Percentiles rank a stretch among this genome's conserved stretches.
Evolutionary conservation across 164 flowering plant species (phyloP).

Genomic region (Magnolia changhungtana): DNA sequence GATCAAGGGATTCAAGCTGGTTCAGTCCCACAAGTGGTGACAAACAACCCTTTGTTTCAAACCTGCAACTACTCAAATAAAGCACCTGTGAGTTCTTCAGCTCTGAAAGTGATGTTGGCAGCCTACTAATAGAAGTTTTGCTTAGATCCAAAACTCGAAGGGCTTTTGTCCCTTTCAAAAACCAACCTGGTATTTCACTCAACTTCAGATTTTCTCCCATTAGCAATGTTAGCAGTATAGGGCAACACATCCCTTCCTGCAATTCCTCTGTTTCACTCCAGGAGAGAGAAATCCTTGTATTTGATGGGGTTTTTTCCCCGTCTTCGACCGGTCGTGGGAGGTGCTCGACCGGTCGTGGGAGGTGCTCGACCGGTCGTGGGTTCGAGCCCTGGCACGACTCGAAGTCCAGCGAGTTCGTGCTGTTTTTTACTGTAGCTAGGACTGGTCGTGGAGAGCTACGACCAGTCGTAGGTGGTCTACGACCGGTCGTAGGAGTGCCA

Average conservation of each 20-base stretch:
- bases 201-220: neutral
- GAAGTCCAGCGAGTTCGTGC: too few species aligned
- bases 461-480: too few species aligned
- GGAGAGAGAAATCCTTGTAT: slow-evolving; percentile 2
- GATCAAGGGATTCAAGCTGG: slow-evolving; percentile 3
- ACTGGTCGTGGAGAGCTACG: too few species aligned
- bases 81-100: slow-evolving; percentile 5
- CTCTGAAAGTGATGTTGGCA: neutral
- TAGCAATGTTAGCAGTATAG: neutral
- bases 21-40: neutral
- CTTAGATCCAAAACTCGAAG: slow-evolving; percentile 8
- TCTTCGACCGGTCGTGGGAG: too few species aligned
- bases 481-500: too few species aligned
- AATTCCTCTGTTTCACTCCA: neutral
- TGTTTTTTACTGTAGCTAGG: too few species aligned
- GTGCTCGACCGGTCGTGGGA: too few species aligned
- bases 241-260: neutral
- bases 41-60: neutral
- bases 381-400: too few species aligned
- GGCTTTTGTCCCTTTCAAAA: slow-evolving; percentile 2
- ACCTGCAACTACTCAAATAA: neutral
- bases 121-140: neutral
- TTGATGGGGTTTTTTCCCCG: too few species aligned
- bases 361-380: too few species aligned
- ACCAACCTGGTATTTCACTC: neutral